Conservation (phyloP, 2,329 filamentous ascomycete species). For the Orbilia quercus region DNA sequence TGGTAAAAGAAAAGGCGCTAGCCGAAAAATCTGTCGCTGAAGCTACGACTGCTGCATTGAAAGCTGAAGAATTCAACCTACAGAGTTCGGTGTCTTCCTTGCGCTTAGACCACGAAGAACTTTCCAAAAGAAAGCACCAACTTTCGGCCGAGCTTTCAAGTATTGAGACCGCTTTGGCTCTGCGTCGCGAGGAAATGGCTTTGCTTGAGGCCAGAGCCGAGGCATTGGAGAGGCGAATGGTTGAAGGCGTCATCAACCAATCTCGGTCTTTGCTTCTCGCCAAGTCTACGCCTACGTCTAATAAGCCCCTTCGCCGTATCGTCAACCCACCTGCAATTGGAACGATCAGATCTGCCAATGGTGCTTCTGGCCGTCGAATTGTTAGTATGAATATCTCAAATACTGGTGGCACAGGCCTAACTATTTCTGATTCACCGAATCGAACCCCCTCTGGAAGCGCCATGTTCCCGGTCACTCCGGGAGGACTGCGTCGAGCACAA, state of each 20-base stretch:
- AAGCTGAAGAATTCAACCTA: conserved; percentile 68
- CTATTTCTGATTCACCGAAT: conserved; percentile 30
- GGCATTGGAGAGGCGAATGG: conserved; percentile 86
- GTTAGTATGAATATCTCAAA: conserved; percentile 48
- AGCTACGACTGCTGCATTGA: conserved; percentile 61
- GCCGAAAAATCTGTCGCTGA: conserved; percentile 74
- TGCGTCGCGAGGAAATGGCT: conserved; percentile 89
- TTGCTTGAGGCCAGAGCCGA: conserved; percentile 92
- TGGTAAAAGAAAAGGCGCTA: conserved; percentile 81
- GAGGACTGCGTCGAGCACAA: conserved; percentile 36
- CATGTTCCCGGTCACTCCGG: conserved; percentile 31
- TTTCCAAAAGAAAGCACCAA: conserved; percentile 80
- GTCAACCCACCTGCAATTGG: conserved; percentile 44
- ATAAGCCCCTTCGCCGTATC: conserved; percentile 45
- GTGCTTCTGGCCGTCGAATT: conserved; percentile 36
- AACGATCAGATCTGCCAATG: conserved; percentile 39
- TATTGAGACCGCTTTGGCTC: conserved; percentile 86
- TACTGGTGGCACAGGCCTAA: background rate
- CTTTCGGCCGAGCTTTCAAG: conserved; percentile 87
- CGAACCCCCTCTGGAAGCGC: conserved; percentile 52
- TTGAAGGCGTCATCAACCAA: conserved; percentile 96
- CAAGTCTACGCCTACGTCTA: conserved; percentile 36
- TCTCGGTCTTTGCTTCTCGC: conserved; percentile 80
- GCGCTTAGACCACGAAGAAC: conserved; percentile 76
- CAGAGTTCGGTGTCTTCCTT: conserved; percentile 67